Percentiles rank a stretch among this genome's conserved stretches.
These are phyloP conservation scores for Phaseolus lunatus DNA, from an alignment of 306 rosid species.

Conservation along the genomic window DNA sequence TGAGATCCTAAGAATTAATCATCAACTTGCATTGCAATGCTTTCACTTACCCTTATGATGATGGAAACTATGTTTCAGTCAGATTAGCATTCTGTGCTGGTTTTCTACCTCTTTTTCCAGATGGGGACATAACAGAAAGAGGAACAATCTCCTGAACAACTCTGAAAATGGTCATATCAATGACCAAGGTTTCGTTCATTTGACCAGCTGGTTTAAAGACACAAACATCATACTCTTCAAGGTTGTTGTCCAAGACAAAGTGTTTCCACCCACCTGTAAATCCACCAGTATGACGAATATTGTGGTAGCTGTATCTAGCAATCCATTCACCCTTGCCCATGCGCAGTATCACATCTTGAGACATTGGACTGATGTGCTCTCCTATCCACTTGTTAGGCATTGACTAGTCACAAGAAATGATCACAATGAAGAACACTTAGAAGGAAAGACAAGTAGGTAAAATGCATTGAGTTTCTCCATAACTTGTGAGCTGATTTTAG, in stretches of 20 bases:
- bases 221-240: conserved; percentile 73
- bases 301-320: conserved; percentile 48
- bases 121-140: conserved; percentile 14
- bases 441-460: background rate
- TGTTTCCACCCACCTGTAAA: conserved; percentile 72
- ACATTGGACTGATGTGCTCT: conserved; percentile 34
- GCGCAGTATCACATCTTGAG: conserved; percentile 65
- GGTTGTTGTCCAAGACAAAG: conserved; percentile 65
- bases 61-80: conserved; percentile 11
- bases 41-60: background rate
- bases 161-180: conserved; percentile 69
- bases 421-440: background rate
- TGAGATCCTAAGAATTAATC: background rate
- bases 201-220: conserved; percentile 56
- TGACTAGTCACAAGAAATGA: conserved; percentile 45
- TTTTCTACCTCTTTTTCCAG: conserved; percentile 39
- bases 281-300: conserved; percentile 55
- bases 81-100: background rate
- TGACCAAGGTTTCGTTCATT: conserved; percentile 20
- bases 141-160: conserved; percentile 59
- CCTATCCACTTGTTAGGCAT: conserved; percentile 56
- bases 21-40: conserved; percentile 26
- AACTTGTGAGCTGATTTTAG: background rate
- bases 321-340: conserved; percentile 52
- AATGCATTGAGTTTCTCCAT: background rate